Evolutionary conservation across 2,329 filamentous ascomycete genomes (phyloP).

Genomic region (Ceratocystis papillata): DNA sequence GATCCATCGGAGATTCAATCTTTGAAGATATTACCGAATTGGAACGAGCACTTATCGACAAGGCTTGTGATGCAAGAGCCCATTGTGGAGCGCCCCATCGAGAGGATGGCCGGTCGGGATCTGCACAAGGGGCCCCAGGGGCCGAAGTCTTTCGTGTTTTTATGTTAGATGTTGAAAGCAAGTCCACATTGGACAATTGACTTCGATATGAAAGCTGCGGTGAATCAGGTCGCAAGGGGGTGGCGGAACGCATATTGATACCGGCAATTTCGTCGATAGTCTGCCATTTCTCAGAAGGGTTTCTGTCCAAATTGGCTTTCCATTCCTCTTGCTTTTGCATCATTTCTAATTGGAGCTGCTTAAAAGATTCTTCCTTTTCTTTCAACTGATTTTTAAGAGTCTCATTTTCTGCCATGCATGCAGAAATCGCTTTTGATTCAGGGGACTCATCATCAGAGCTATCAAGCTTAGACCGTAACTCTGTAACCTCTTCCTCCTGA

Average conservation of each 20-base stretch:
- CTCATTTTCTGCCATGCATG: conserved; percentile 10
- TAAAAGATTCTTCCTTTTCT: conserved; percentile 9
- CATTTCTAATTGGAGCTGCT: conserved; percentile 17
- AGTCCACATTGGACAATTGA: conserved; percentile 17
- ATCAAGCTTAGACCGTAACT: conserved; percentile 39
- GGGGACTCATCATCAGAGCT: not conserved
- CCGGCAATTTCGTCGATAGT: conserved; percentile 8
- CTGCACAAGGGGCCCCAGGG: not conserved
- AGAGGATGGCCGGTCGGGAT: conserved; percentile 17
- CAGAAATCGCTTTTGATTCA: not conserved
- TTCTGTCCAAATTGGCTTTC: not conserved
- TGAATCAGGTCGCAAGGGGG: conserved; percentile 12
- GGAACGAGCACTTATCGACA: conserved; percentile 10
- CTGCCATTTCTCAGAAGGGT: conserved; percentile 8
- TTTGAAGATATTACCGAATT: not conserved
- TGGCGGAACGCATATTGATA: not conserved
- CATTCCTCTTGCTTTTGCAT: conserved; percentile 12
- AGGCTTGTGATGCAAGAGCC: conserved; percentile 2
- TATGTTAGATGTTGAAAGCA: conserved; percentile 9
- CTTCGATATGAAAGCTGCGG: conserved; percentile 16
- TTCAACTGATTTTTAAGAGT: not conserved
- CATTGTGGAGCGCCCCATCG: conserved; percentile 12
- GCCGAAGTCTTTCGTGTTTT: conserved; percentile 6
- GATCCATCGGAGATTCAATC: conserved; percentile 13
- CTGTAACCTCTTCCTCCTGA: conserved; percentile 74